These are phyloP conservation scores for Physaria fendleri DNA, from an alignment of 345 rosid genomes.

Conservation along the genomic window DNA sequence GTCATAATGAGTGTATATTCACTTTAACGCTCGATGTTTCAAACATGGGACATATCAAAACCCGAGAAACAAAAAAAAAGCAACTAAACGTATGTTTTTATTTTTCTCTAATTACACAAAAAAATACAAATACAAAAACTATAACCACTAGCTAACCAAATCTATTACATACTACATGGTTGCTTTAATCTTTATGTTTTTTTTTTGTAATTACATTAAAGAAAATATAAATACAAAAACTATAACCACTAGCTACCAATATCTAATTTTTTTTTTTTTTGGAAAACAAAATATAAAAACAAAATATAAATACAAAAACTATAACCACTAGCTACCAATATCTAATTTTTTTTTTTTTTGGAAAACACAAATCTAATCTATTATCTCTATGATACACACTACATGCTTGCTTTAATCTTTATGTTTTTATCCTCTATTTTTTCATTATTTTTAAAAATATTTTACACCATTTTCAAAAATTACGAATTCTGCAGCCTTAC, in stretches of 20 bases:
- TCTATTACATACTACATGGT: neutral
- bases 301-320: slow-evolving; percentile 1
- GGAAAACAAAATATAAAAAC: neutral
- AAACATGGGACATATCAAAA: slow-evolving; percentile 34
- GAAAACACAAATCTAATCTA: too few species aligned
- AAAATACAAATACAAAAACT: slow-evolving; percentile 1
- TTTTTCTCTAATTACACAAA: neutral
- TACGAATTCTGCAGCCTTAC: too few species aligned
- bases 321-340: slow-evolving; percentile 1
- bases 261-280: slow-evolving; percentile 3
- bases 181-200: slow-evolving; percentile 18
- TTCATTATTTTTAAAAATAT: neutral
- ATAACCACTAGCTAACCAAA: slow-evolving; percentile 3
- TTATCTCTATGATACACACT: too few species aligned
- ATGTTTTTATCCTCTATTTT: slow-evolving; percentile 9
- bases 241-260: neutral
- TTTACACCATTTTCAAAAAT: slow-evolving; percentile 13
- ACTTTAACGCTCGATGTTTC: slow-evolving; percentile 38
- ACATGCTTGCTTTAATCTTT: slow-evolving; percentile 18
- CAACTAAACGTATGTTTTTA: slow-evolving; percentile 17
- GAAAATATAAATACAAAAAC: neutral
- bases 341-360: neutral
- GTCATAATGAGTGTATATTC: slow-evolving; percentile 34
- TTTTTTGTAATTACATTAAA: neutral
- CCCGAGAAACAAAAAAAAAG: slow-evolving; percentile 22